phyloP scores from a whole-genome alignment of 495 filamentous ascomycete species.

The Pseudotulostoma volvatum region DNA sequence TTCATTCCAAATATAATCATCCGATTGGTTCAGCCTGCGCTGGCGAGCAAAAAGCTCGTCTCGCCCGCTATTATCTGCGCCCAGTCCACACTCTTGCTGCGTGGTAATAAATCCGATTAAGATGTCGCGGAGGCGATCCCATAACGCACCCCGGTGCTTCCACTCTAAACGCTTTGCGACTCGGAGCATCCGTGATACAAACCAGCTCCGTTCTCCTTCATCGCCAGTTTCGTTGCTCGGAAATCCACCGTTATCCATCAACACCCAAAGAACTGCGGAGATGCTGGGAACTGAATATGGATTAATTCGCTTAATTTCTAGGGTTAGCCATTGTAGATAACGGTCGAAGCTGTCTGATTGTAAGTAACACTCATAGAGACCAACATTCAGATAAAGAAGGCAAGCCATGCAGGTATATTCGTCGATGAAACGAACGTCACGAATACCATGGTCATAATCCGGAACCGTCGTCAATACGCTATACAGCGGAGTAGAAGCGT shows the following conservation, averaged over 20 bases:
- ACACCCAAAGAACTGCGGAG: slow-evolving; percentile 15
- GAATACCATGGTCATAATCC: slow-evolving; percentile 15
- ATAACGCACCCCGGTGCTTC: slow-evolving; percentile 13
- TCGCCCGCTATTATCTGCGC: slow-evolving; percentile 9
- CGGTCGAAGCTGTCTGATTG: slow-evolving; percentile 10
- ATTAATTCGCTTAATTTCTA: slow-evolving; percentile 9
- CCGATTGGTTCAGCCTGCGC: slow-evolving; percentile 2
- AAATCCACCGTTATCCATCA: slow-evolving; percentile 14
- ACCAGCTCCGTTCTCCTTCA: slow-evolving; percentile 12
- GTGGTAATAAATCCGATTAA: slow-evolving; percentile 12
- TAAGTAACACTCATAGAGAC: slow-evolving; percentile 12
- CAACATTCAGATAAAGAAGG: slow-evolving; percentile 14
- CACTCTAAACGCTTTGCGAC: slow-evolving; percentile 16
- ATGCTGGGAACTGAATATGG: slow-evolving; percentile 13
- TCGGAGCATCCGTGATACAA: slow-evolving; percentile 16
- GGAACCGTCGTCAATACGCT: slow-evolving; percentile 12
- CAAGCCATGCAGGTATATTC: slow-evolving; percentile 17
- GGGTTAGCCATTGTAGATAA: slow-evolving; percentile 12
- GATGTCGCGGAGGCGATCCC: slow-evolving; percentile 12
- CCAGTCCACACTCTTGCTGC: slow-evolving; percentile 15
- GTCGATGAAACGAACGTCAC: slow-evolving; percentile 17
- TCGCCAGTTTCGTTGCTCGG: slow-evolving; percentile 5
- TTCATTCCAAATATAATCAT: slow-evolving; percentile 13
- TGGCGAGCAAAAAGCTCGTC: slow-evolving; percentile 10
- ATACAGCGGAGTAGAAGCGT: slow-evolving; percentile 9